Conservation (phyloP, 1,139 yeast species). For the Sugiyamaella japonica region DNA sequence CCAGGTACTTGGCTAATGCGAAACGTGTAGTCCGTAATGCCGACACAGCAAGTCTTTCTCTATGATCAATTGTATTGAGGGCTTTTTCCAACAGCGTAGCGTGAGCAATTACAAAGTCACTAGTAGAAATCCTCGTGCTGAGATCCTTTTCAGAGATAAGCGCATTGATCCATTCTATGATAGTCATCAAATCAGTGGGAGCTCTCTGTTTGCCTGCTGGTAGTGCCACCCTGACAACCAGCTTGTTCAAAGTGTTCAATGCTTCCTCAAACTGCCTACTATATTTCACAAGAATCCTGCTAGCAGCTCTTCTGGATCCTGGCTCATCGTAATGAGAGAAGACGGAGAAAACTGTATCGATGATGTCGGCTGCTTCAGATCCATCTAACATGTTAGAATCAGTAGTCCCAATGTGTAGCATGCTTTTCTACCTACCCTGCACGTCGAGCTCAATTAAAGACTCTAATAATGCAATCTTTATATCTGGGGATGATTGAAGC, state of each 20-base stretch:
- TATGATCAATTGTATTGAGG: conserved; percentile 27
- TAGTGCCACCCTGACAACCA: not conserved
- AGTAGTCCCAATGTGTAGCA: not conserved
- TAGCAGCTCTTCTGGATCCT: conserved; percentile 48
- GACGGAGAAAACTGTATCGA: conserved; percentile 46
- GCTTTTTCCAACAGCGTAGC: conserved; percentile 32
- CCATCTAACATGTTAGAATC: conserved; percentile 2
- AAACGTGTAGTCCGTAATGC: conserved; percentile 34
- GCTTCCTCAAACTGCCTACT: conserved; percentile 41
- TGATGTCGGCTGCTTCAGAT: conserved; percentile 23
- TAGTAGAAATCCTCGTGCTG: conserved; percentile 20
- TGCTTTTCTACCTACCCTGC: not conserved
- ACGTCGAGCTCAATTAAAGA: not conserved
- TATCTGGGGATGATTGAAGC: conserved; percentile 4
- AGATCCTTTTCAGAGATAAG: conserved; percentile 15
- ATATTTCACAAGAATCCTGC: conserved; percentile 43
- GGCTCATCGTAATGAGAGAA: conserved; percentile 54
- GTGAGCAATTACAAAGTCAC: conserved; percentile 30
- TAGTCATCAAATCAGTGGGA: conserved; percentile 53
- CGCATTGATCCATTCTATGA: conserved; percentile 57
- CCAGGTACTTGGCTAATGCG: conserved; percentile 26
- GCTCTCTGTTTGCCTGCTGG: conserved; percentile 44
- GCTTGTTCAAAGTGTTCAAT: conserved; percentile 29
- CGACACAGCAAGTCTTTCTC: conserved; percentile 32
- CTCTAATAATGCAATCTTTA: conserved; percentile 5